phyloP scores from a whole-genome alignment of 1,284 basidiomycete genomes.

The Cryptococcus hybrid region DNA sequence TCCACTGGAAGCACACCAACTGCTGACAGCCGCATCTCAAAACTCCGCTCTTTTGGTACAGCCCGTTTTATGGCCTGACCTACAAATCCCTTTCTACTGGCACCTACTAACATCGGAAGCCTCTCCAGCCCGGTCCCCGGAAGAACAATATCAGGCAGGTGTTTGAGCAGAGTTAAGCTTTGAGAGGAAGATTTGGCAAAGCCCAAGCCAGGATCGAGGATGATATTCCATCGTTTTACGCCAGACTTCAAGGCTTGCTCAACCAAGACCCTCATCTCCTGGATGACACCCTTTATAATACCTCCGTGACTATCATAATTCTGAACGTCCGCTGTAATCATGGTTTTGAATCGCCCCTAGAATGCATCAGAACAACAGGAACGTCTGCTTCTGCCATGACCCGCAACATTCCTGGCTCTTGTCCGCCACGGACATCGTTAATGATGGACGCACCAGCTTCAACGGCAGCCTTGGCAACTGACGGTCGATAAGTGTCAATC shows the following conservation, averaged over 20 bases:
- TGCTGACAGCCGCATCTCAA: slow-evolving; percentile 77
- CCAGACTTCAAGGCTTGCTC: slow-evolving; percentile 70
- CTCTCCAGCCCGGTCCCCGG: slow-evolving; percentile 7
- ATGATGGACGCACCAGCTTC: slow-evolving; percentile 86
- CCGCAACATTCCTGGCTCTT: slow-evolving; percentile 63
- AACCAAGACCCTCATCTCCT: slow-evolving; percentile 72
- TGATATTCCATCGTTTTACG: slow-evolving; percentile 82
- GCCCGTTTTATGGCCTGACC: slow-evolving; percentile 57
- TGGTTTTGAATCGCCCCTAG: slow-evolving; percentile 67
- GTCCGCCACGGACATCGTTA: slow-evolving; percentile 85
- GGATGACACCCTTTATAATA: slow-evolving; percentile 67
- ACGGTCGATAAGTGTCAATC: slow-evolving; percentile 87
- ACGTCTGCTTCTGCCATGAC: slow-evolving; percentile 61
- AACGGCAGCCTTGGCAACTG: slow-evolving; percentile 75
- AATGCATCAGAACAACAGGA: slow-evolving; percentile 89
- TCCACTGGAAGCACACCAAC: slow-evolving; percentile 72
- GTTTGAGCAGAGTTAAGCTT: slow-evolving; percentile 68
- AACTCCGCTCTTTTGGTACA: slow-evolving; percentile 65
- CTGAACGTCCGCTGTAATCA: slow-evolving; percentile 63
- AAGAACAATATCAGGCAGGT: slow-evolving; percentile 55
- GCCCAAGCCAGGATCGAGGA: slow-evolving; percentile 91
- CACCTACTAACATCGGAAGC: slow-evolving; percentile 73
- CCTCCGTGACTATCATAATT: slow-evolving; percentile 58
- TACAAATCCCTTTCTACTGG: slow-evolving; percentile 80
- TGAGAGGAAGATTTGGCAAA: slow-evolving; percentile 85